Conservation (phyloP, 306 rosid species). For the Cucumis melo region DNA sequence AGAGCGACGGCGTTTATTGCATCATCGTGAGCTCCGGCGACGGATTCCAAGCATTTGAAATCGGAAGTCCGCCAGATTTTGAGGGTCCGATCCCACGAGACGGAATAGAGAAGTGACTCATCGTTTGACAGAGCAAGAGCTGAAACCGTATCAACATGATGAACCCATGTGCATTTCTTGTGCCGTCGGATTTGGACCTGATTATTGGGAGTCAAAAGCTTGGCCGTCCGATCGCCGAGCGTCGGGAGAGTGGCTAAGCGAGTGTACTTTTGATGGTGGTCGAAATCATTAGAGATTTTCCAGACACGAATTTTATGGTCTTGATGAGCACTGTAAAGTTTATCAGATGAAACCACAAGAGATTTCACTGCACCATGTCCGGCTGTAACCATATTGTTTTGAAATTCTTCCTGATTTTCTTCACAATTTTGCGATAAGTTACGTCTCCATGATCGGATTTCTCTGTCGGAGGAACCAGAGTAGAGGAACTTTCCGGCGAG, state of each 20-base stretch:
- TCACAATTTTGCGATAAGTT: constrained; percentile 9
- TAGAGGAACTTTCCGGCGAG: constrained; percentile 46
- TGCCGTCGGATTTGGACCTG: constrained; percentile 70
- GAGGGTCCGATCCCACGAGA: constrained; percentile 84
- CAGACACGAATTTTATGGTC: constrained; percentile 84
- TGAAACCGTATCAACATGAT: constrained; percentile 82
- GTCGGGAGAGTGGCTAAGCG: constrained; percentile 76
- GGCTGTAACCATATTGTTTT: constrained; percentile 19
- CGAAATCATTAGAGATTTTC: constrained; percentile 25
- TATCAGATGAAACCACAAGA: constrained; percentile 40
- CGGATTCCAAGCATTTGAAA: constrained; percentile 70
- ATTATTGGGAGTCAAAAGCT: constrained; percentile 46
- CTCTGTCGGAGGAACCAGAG: constrained; percentile 58
- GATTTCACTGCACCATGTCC: constrained; percentile 83
- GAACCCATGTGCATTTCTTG: constrained; percentile 78
- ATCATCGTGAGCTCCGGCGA: constrained; percentile 62
- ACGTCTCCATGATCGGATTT: constrained; percentile 48
- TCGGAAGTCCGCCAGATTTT: constrained; percentile 71
- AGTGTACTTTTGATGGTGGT: constrained; percentile 29
- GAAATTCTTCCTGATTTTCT: not conserved
- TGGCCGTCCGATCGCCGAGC: constrained; percentile 43
- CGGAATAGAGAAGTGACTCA: constrained; percentile 50
- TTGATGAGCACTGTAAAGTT: constrained; percentile 77
- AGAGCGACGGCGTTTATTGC: constrained; percentile 68
- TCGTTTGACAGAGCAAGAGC: constrained; percentile 64